These are phyloP conservation scores for Dendrocalamus sinicus DNA, from an alignment of 176 grass and related monocot genomes.

Conservation along the genomic window DNA sequence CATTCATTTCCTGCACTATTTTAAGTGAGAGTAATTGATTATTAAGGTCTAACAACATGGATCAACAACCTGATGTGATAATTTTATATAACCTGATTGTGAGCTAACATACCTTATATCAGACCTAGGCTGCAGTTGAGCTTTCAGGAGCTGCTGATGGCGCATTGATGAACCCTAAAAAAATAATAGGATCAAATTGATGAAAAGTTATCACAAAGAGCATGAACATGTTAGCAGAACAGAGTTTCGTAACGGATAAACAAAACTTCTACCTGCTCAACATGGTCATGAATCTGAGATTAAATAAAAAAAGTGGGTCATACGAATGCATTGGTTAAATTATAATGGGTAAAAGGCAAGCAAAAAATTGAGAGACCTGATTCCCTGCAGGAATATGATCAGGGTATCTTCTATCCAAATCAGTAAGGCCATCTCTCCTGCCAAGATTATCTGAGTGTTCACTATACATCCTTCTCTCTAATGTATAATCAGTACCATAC, in stretches of 20 bases:
- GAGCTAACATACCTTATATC: slow-evolving; percentile 73
- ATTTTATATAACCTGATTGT: slow-evolving; percentile 19
- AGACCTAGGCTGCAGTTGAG: slow-evolving; percentile 73
- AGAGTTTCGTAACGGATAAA: neutral
- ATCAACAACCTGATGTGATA: slow-evolving; percentile 28
- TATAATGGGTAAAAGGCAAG: neutral
- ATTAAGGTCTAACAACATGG: slow-evolving; percentile 16
- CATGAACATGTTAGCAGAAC: slow-evolving; percentile 26
- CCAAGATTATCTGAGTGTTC: slow-evolving; percentile 78
- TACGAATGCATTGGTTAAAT: slow-evolving; percentile 21
- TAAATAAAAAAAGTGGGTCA: slow-evolving; percentile 7
- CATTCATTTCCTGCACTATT: slow-evolving; percentile 30
- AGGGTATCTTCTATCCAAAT: slow-evolving; percentile 91
- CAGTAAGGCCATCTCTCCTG: slow-evolving; percentile 69
- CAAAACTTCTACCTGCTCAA: slow-evolving; percentile 56
- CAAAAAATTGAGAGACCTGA: slow-evolving; percentile 43
- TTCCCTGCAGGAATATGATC: slow-evolving; percentile 65
- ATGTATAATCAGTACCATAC: slow-evolving; percentile 71
- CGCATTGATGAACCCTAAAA: slow-evolving; percentile 73
- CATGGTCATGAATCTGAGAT: slow-evolving; percentile 65
- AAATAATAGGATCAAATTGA: slow-evolving; percentile 13
- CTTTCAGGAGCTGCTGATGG: slow-evolving; percentile 83
- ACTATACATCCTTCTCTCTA: slow-evolving; percentile 84
- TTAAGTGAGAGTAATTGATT: neutral
- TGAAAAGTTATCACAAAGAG: slow-evolving; percentile 19